These are phyloP conservation scores for Jamesozyma piceae DNA, from an alignment of 805 yeast genomes.

Conservation along the genomic window DNA sequence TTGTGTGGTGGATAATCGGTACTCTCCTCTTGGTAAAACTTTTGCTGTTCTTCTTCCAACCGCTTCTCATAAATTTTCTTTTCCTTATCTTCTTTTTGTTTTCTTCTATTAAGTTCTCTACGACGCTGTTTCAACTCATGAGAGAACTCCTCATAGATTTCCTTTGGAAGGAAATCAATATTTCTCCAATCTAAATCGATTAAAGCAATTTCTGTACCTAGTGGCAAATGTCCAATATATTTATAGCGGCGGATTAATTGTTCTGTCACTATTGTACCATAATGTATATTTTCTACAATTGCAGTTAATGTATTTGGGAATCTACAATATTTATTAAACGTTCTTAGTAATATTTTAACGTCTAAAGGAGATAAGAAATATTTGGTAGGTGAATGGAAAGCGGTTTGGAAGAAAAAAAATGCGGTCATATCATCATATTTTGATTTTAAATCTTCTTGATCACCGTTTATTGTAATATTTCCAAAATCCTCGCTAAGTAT, in stretches of 20 bases:
- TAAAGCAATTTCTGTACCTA: conserved; percentile 76
- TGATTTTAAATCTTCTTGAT: conserved; percentile 2
- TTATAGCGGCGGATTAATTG: conserved; percentile 53
- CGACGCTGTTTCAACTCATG: conserved; percentile 52
- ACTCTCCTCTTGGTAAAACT: conserved; percentile 55
- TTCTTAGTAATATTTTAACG: conserved; percentile 55
- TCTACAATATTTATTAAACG: conserved; percentile 50
- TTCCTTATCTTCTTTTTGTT: conserved; percentile 52
- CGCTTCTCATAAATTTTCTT: conserved; percentile 46
- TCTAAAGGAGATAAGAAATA: conserved; percentile 74
- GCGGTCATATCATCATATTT: conserved; percentile 35
- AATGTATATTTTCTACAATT: conserved; percentile 59
- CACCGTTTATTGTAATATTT: neutral
- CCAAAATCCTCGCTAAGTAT: conserved; percentile 7
- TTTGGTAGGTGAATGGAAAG: conserved; percentile 54
- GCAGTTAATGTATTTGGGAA: conserved; percentile 61
- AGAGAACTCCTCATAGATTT: conserved; percentile 39
- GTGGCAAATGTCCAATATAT: conserved; percentile 71
- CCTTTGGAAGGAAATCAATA: conserved; percentile 35
- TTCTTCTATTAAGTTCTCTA: conserved; percentile 39
- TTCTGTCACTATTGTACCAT: conserved; percentile 55
- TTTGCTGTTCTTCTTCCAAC: conserved; percentile 47
- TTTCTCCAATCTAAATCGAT: conserved; percentile 78
- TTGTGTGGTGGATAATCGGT: conserved; percentile 26
- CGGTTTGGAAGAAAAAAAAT: conserved; percentile 71